Percentiles rank a stretch among this genome's conserved stretches.
These are phyloP conservation scores for Gossypium davidsonii DNA, from an alignment of 441 rosid genomes.

Conservation along the genomic window DNA sequence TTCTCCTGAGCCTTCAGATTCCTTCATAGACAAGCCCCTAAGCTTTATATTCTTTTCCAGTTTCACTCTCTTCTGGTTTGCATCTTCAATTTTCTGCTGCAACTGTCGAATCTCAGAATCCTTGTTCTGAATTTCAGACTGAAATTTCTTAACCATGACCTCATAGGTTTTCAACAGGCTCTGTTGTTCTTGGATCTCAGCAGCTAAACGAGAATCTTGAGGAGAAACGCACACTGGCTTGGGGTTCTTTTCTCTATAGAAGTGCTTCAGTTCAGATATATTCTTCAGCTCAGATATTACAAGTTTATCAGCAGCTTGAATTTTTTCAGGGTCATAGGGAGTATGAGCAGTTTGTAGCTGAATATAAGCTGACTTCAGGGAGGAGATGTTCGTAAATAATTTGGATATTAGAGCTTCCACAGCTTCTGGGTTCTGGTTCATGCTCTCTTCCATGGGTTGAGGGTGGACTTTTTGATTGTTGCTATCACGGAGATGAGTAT, in stretches of 20 bases:
- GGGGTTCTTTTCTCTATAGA: slow-evolving; percentile 79
- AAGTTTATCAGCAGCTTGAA: slow-evolving; percentile 83
- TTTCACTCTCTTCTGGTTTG: slow-evolving; percentile 66
- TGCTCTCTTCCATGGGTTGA: slow-evolving; percentile 92
- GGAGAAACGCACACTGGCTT: slow-evolving; percentile 72
- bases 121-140: slow-evolving; percentile 91
- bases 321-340: slow-evolving; percentile 93
- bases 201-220: slow-evolving; percentile 93
- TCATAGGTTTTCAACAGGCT: slow-evolving; percentile 90
- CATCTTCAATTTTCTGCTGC: slow-evolving; percentile 81
- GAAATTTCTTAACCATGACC: slow-evolving; percentile 96
- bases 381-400: slow-evolving; percentile 73
- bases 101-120: slow-evolving; percentile 74
- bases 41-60: slow-evolving; percentile 91
- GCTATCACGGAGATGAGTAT: slow-evolving; percentile 83
- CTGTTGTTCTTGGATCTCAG: slow-evolving; percentile 96
- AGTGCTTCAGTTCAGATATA: slow-evolving; percentile 81
- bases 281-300: slow-evolving; percentile 76
- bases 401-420: slow-evolving; percentile 75
- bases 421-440: slow-evolving; percentile 77
- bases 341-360: slow-evolving; percentile 91
- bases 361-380: slow-evolving; percentile 82
- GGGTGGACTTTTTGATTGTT: slow-evolving; percentile 84
- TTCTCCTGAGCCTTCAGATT: slow-evolving; percentile 47
- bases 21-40: slow-evolving; percentile 74